Evolutionary conservation across 2,329 filamentous ascomycete species (phyloP).

Genomic region (Talaromyces verruculosus): DNA sequence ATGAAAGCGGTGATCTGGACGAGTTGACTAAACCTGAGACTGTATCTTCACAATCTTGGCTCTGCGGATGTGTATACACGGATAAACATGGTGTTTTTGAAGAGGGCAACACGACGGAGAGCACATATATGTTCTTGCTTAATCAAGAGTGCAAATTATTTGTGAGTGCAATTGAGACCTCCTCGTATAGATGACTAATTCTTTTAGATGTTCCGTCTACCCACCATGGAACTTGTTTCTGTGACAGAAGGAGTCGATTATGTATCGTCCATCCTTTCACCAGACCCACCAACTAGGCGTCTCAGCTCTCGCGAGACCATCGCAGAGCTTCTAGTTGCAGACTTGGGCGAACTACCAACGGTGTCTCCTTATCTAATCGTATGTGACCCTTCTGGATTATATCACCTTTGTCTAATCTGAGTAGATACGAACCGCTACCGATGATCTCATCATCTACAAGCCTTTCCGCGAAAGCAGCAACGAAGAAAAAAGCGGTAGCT

Average conservation of each 20-base stretch:
- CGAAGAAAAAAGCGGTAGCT: slow-evolving; percentile 25
- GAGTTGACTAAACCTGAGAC: slow-evolving; percentile 68
- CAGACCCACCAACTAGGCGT: slow-evolving; percentile 68
- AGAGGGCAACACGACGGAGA: slow-evolving; percentile 38
- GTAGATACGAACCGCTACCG: slow-evolving; percentile 72
- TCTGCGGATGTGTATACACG: slow-evolving; percentile 79
- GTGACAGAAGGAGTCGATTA: slow-evolving; percentile 74
- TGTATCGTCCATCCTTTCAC: slow-evolving; percentile 71
- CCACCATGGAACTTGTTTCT: slow-evolving; percentile 72
- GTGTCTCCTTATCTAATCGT: slow-evolving; percentile 80
- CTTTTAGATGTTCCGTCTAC: slow-evolving; percentile 71
- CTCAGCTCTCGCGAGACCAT: slow-evolving; percentile 71
- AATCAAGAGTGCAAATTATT: slow-evolving; percentile 71
- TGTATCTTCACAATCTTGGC: slow-evolving; percentile 67
- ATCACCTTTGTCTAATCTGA: slow-evolving; percentile 13
- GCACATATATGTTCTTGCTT: slow-evolving; percentile 73
- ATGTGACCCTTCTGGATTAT: slow-evolving; percentile 37
- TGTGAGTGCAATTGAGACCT: slow-evolving; percentile 11
- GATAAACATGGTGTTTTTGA: slow-evolving; percentile 61
- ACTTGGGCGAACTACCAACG: slow-evolving; percentile 73
- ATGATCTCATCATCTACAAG: slow-evolving; percentile 85
- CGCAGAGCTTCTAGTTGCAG: slow-evolving; percentile 76
- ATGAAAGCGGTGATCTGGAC: slow-evolving; percentile 79
- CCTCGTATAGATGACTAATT: background rate
- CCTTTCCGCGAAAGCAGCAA: slow-evolving; percentile 59